Conservation (phyloP, 768 basidiomycete species). For the Strobilomyces confusus region DNA sequence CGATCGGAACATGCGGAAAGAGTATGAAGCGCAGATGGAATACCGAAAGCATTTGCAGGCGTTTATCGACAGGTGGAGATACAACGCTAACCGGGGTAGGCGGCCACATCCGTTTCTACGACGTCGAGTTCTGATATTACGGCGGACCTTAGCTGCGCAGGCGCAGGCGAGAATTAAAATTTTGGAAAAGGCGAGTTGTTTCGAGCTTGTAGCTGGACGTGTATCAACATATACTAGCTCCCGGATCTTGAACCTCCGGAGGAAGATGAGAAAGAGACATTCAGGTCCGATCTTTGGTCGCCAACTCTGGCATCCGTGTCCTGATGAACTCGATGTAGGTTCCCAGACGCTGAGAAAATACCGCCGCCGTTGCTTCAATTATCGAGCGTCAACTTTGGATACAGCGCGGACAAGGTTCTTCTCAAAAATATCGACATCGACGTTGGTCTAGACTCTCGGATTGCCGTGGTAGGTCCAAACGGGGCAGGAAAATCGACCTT, state of each 20-base stretch:
- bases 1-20: conserved; percentile 84
- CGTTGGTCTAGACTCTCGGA: conserved; percentile 89
- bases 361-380: conserved; percentile 94
- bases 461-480: conserved; percentile 93
- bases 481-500: conserved; percentile 96
- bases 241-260: conserved; percentile 91
- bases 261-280: conserved; percentile 86
- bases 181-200: conserved; percentile 58
- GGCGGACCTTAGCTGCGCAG: conserved; percentile 62
- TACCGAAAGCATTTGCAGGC: conserved; percentile 95
- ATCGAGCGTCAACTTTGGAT: conserved; percentile 88
- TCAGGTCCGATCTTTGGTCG: conserved; percentile 54
- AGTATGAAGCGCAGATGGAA: conserved; percentile 94
- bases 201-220: background rate
- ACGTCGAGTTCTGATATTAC: background rate
- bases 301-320: background rate
- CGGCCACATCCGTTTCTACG: background rate
- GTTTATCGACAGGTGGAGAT: conserved; percentile 97
- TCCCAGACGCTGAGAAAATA: conserved; percentile 96
- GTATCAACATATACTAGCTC: conserved; percentile 43
- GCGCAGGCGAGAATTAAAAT: conserved; percentile 79
- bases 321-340: conserved; percentile 39
- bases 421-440: conserved; percentile 83
- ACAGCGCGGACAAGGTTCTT: conserved; percentile 70
- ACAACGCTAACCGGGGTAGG: conserved; percentile 88